Base-by-base conservation (phyloP, 2,329 filamentous ascomycete genomes). In the Paracamarosporium sp. region DNA sequence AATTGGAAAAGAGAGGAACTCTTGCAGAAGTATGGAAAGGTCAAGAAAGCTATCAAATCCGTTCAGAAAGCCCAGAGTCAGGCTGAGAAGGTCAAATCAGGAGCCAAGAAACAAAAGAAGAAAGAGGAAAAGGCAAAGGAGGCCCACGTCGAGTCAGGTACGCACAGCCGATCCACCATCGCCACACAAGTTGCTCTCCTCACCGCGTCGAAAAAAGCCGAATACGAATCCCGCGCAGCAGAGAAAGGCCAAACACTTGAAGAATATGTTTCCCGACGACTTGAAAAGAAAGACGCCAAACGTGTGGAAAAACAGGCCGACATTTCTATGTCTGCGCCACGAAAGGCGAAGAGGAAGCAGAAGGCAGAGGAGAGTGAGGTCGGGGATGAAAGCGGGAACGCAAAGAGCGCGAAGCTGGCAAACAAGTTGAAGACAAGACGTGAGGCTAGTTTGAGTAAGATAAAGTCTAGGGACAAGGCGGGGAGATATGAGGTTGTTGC, bases 161-260 rank as follows among this genome's bases (percentile, higher is more conserved):
- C 47, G 35, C 15, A 35, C 46, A 30, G 31, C 13, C 47, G 30
- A 12, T 40, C 47, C 5, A 28, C 22, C 13, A 20, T 43, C 25
- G 13, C 25, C 2, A 27, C 36, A 7, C 48, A 51, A 28, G 60
- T 76, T 20, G 62, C 68, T 15, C 71, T 65, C 38, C 57, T 75
- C 15, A 66, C 68, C 1, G 47, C 65, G 1, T 57, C 67, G 17
- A 74, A 79, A 54, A 66, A 64, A 20, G 58, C 60, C 9, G 55
- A 68, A 13, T 78, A 76, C 62, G 67, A 67, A 31, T 54, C 66
- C 15, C 72, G 76, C 28, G 78, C 78, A 1, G 66, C 64, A 1
- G 67, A 64, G 17, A 80, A 80, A 61, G 68, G 72, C 12, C 68
- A 79, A 41, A 67, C 73, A 0, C 62, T 80, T 5, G 73, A 79